phyloP scores from a whole-genome alignment of 2,329 filamentous ascomycete genomes.

The Microdochium trichocladiopsis region DNA sequence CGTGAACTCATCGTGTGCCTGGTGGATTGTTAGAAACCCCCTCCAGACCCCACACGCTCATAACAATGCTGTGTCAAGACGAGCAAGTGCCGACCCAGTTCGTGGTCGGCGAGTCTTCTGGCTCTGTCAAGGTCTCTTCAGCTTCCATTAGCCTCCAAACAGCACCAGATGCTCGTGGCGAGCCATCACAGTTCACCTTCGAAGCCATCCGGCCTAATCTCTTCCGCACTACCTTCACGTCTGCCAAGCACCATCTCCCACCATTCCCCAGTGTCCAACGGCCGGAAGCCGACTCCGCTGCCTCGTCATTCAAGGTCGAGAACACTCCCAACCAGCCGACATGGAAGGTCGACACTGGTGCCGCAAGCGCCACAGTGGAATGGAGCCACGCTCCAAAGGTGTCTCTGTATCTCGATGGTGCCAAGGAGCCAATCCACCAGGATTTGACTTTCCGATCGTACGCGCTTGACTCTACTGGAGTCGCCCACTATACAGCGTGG shows the following conservation, averaged over 20 bases:
- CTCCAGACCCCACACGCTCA: not conserved
- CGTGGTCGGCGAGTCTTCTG: conserved; percentile 6
- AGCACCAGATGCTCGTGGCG: conserved; percentile 20
- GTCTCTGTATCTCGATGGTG: conserved; percentile 41
- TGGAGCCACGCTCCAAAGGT: conserved; percentile 53
- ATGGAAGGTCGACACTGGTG: conserved; percentile 36
- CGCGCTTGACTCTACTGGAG: conserved; percentile 49
- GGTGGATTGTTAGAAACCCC: not conserved
- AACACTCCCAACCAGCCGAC: conserved; percentile 23
- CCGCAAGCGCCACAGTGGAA: conserved; percentile 47
- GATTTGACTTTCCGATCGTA: conserved; percentile 64
- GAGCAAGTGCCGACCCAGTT: conserved; percentile 17
- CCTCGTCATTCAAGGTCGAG: conserved; percentile 18
- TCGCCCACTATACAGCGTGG: conserved; percentile 59
- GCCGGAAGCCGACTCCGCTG: conserved; percentile 28
- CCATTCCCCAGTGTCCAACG: conserved; percentile 54
- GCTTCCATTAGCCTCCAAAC: conserved; percentile 33
- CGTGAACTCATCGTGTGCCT: not conserved
- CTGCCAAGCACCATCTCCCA: conserved; percentile 53
- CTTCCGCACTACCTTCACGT: conserved; percentile 62
- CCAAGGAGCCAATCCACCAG: conserved; percentile 45
- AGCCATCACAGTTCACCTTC: conserved; percentile 51
- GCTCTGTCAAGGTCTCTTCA: conserved; percentile 1
- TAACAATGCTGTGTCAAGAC: conserved; percentile 16
- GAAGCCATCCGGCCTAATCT: conserved; percentile 54